Base-by-base conservation (phyloP, 2,329 filamentous ascomycete genomes). In the Tolypocladium pustulatum region DNA sequence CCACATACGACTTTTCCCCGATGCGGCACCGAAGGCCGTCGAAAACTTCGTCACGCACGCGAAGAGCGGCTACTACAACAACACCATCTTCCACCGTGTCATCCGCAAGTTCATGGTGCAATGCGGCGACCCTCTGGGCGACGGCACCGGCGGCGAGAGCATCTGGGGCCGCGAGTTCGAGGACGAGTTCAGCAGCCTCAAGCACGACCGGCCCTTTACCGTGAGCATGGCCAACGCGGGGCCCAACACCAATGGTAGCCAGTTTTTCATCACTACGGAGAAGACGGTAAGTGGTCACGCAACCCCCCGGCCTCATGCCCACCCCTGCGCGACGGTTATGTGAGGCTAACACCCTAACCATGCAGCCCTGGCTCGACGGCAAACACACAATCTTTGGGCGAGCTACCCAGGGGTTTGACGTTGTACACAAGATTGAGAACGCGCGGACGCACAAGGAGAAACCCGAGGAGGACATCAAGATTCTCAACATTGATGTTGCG, bases 71-170 rank as follows among this genome's bases (percentile, higher is more conserved):
- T 99, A 99, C 73, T 99, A 99, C 78, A 97, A 99, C 77, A 90
- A 90, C 73, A 92, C 93, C 38, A 93, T 97, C 65, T 99, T 99
- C 80, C 94, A 99, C 73, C 88, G 94, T 38, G 89, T 99, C 8
- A 99, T 99, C 66, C 86, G 89, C 61, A 97, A 97, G 69, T 99
- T 99, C 76, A 99, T 99, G 95, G 96, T 99, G 49, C 94, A 99
- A 72, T 91, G 93, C 56, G 94, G 94, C 52, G 95, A 99, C 69
- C 94, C 95, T 0, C 88, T 91, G 0, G 93, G 93, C 1, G 96
- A 92, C 1, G 94, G 95, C 1, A 84, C 90, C 54, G 94, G 94
- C 22, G 95, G 95, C 0, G 80, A 87, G 61, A 95, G 89, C 68
- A 86, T 96, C 63, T 99, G 94, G 94, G 90, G 90, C 57, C 92